Base-by-base conservation (phyloP, 371 early-diverging fungal species). In the Lichtheimia ornata region DNA sequence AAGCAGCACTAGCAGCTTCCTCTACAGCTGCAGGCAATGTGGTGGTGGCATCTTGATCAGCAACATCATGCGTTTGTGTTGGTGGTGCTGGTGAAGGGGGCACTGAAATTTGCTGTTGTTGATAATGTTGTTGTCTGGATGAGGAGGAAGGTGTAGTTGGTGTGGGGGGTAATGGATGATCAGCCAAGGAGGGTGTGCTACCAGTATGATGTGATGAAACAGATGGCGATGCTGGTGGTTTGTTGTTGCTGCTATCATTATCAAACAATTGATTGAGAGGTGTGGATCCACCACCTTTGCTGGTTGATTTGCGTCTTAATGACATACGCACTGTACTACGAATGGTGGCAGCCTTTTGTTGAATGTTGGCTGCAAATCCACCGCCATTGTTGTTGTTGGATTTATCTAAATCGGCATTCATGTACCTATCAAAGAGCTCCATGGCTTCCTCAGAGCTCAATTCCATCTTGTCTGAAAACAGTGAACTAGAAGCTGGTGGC, bases 381-480 rank as follows among this genome's bases (percentile, higher is more conserved):
- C 58, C 53, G 13, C 54, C 54, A n/a, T 47, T 27, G 5, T 43
- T 35, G 7, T 55, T 47, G 27, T 50, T 40, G 7, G 20, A 22
- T 18, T 53, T 52, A 20, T 64, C 63, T 3, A 52, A 27, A 11
- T 51, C 63, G 6, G 44, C 52, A 17, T 61, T 66, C 47, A 64
- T 51, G 41, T 71, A 73, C 53, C 66, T 71, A 22, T 66, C 60
- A 50, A 67, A 73, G 14, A 76, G 41, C 28, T 70, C 76, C 45
- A 69, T 69, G 5, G 65, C 61, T 17, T 68, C 55, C 5, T 65
- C 60, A 5, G 55, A 67, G 20, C 64, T 66, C 9, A 77, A 51
- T 43, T 77, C 77, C 67, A 72, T 72, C 53, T 74, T 77, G 44
- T 77, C 77, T 9, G 77, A 65, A 47, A 74, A 77, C 40, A 73